These are phyloP conservation scores for Ulota crispa DNA, from an alignment of 225 moss, liverwort and hornwort species.

Conservation along the genomic window DNA sequence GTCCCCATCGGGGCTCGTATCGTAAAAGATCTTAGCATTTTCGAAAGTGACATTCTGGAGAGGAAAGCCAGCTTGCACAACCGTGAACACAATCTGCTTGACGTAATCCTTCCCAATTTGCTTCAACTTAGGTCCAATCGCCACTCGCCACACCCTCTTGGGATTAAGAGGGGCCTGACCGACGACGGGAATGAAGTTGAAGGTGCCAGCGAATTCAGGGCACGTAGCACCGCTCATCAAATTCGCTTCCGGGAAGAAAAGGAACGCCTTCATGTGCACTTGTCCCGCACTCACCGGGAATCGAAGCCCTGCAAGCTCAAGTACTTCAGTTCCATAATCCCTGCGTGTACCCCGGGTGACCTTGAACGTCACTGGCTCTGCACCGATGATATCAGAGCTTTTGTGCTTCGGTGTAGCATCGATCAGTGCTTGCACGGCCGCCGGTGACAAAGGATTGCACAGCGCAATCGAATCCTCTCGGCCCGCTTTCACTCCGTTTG, in stretches of 20 bases:
- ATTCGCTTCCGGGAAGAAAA: slow-evolving; percentile 18
- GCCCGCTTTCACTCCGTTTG: slow-evolving; percentile 33
- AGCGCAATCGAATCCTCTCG: not conserved
- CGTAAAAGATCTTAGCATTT: slow-evolving; percentile 21
- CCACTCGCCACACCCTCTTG: slow-evolving; percentile 17
- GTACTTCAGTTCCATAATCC: not conserved
- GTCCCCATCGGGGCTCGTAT: not conserved
- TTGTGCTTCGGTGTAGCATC: slow-evolving; percentile 14
- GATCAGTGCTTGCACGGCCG: not conserved
- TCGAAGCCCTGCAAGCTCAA: slow-evolving; percentile 1
- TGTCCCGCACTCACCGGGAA: not conserved
- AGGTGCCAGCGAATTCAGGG: slow-evolving; percentile 37
- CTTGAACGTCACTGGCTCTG: slow-evolving; percentile 23
- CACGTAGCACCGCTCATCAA: not conserved
- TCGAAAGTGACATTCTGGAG: slow-evolving; percentile 21
- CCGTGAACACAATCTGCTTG: slow-evolving; percentile 19
- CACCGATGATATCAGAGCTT: not conserved
- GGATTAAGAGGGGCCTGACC: not conserved
- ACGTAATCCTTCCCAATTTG: slow-evolving; percentile 4
- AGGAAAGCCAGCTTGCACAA: slow-evolving; percentile 13
- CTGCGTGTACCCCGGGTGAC: slow-evolving; percentile 17
- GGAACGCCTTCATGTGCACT: slow-evolving; percentile 12
- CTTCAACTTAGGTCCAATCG: slow-evolving; percentile 17
- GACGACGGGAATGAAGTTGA: slow-evolving; percentile 21
- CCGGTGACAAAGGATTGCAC: slow-evolving; percentile 14